Evolutionary conservation across 148 eudicot species (phyloP), one percentile per base, ranked within the genome.

Genomic region (Rhododendron kiyosumense): DNA sequence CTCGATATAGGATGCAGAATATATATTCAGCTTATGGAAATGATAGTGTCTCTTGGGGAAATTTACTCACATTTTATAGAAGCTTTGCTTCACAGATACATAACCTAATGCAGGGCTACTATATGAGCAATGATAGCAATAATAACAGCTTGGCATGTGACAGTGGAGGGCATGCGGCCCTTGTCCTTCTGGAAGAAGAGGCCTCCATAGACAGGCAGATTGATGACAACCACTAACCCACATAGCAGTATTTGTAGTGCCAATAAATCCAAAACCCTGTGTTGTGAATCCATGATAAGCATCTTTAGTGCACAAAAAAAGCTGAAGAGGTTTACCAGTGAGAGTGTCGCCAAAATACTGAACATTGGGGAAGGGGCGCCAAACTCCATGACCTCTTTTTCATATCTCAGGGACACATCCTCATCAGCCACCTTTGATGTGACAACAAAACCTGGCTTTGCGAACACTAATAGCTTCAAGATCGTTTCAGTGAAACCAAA

Each of bases 311-410:
- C 32, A n/a, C 69, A 71, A 22, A 81, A 36, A 17, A 92, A 75
- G 22, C 89, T 65, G 59, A 92, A 84, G 26, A 93, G 80, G 71
- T 92, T 92, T 26, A 91, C 7, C 61, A 17, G 20, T 12, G 61
- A 54, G 93, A 91, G 18, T 18, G 91, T 77, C 22, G 89, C 85
- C 17, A 94, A n/a, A 59, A 91, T 41, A 41, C 82, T 88, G 87
- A 93, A 85, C 94, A 92, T 92, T 1, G 90, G 91, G 22, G 95
- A 92, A 59, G 87, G 57, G 4, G 77, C 87, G 12, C 95, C 92
- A 49, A 92, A 94, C 84, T 94, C 97, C 90, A 94, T 90, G 22
- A 88, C 82, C 51, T 89, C 95, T 45, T 85, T 87, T 63, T 87
- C 71, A 45, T 92, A 93, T 83, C 97, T 89, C 46, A 81, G 28